Conservation (phyloP, 768 basidiomycete genomes). For the Amanita rimosa region DNA sequence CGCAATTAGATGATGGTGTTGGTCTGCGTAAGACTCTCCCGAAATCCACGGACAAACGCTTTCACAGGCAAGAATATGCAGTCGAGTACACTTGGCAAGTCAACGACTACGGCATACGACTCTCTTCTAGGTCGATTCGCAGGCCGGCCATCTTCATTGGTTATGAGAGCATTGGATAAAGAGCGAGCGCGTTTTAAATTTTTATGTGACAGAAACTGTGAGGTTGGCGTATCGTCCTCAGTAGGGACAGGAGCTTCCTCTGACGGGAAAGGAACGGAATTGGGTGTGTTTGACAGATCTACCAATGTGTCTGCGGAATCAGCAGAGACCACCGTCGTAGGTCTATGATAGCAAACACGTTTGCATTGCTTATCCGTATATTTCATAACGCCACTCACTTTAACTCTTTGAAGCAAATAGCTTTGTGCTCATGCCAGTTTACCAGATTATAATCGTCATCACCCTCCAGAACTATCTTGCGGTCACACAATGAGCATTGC, state of each 20-base stretch:
- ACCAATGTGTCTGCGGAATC: neutral
- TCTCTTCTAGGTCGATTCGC: constrained; percentile 42
- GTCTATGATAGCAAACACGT: neutral
- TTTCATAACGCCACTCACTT: constrained; percentile 8
- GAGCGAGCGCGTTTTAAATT: constrained; percentile 3
- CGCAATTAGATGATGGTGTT: constrained; percentile 7
- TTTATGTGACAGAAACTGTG: neutral
- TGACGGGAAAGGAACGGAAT: constrained; percentile 2
- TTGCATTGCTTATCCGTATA: neutral
- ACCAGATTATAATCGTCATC: constrained; percentile 48
- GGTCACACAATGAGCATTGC: constrained; percentile 40
- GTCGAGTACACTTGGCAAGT: constrained; percentile 35
- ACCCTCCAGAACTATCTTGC: constrained; percentile 30
- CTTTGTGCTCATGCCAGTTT: constrained; percentile 56
- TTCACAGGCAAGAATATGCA: constrained; percentile 56
- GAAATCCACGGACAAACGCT: constrained; percentile 58
- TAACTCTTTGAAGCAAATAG: constrained; percentile 23
- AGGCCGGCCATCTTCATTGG: constrained; percentile 23
- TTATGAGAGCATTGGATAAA: neutral
- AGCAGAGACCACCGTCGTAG: neutral
- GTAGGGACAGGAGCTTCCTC: neutral
- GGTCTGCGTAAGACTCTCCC: constrained; percentile 35
- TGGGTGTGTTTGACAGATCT: neutral
- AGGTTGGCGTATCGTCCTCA: neutral
- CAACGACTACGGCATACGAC: constrained; percentile 28